A percentile compares a stretch with the other conserved stretches of the same genome.
Evolutionary conservation across 345 rosid genomes (phyloP).

Genomic region (Arabidopsis suecica): DNA sequence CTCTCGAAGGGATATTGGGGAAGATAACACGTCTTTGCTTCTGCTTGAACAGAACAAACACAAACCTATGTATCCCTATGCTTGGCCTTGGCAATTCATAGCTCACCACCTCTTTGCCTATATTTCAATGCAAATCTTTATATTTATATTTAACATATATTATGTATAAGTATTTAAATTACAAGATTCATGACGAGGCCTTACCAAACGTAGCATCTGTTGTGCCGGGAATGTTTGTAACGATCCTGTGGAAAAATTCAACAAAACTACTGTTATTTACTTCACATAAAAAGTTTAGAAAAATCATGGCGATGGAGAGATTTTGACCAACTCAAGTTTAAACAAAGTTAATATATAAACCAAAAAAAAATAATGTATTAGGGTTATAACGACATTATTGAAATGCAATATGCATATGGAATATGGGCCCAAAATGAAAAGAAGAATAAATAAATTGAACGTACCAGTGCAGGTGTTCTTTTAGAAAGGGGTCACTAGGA

Average conservation of each 20-base stretch:
- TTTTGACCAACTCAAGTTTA: conserved; percentile 7
- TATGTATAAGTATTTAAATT: neutral
- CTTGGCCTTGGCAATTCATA: conserved; percentile 67
- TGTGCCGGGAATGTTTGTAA: conserved; percentile 71
- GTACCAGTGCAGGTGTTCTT: conserved; percentile 76
- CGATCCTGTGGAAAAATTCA: conserved; percentile 52
- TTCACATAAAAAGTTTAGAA: neutral
- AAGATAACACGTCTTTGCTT: conserved; percentile 50
- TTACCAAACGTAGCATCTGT: conserved; percentile 75
- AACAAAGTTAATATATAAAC: neutral
- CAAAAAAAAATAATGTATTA: neutral
- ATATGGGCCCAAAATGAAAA: conserved; percentile 6
- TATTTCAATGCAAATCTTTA: neutral
- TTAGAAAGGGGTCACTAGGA: conserved; percentile 69
- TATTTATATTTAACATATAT: neutral
- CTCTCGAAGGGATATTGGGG: conserved; percentile 53
- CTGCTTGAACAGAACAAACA: conserved; percentile 68
- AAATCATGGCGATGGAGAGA: neutral
- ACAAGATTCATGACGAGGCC: conserved; percentile 10
- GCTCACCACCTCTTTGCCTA: conserved; percentile 68
- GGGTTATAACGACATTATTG: conserved; percentile 16
- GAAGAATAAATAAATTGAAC: neutral
- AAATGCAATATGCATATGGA: conserved; percentile 27
- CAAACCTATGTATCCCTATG: conserved; percentile 73
- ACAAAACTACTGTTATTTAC: neutral